Evolutionary conservation across 768 basidiomycete genomes (phyloP), one percentile per base, ranked within the genome.

Genomic region (Lactarius hengduanensis): DNA sequence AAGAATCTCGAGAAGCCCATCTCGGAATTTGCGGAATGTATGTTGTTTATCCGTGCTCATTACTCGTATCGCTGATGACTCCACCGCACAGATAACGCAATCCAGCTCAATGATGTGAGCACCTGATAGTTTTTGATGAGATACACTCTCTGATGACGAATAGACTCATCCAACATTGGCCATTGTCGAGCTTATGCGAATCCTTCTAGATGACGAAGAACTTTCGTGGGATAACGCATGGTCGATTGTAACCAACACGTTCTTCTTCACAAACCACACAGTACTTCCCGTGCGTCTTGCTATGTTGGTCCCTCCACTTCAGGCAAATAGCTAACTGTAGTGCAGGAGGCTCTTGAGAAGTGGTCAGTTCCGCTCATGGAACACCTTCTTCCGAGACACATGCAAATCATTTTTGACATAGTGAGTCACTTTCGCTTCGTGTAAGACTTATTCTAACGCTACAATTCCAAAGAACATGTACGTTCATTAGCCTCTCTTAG

Each of bases 231-330:
- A 86, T 69, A 71, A 77, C 18, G 96, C 97, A 4, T 99, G 97
- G 97, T 76, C 81, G 28, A 93, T 98, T 71, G 87, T 90, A 55
- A 92, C 87, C 61, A 89, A 89, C 74, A 94, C 92, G 2, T 96
- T 97, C 80, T 94, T 92, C 77, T 98, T 94, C 80, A 98, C 95
- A 11, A 97, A 96, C 76, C 95, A 94, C 77, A 94, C 92, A 9
- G 95, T 98, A 36, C 81, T 97, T 36, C 92, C 94, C 28, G 93
- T 90, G 47, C 72, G 86, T 82, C 71, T 57, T 58, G 18, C 65
- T 40, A 40, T 40, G 13, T 7, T 55, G 45, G 56, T 16, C 22
- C 20, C 2, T 45, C 28, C 45, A 68, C 11, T n/a, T 26, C 45
- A n/a, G 10, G 40, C n/a, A 62, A 15, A 2, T 34, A 20, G 2